Evolutionary conservation across 2,329 filamentous ascomycete species (phyloP), one percentile per base, ranked within the genome.

Genomic region (Aureobasidium musti): DNA sequence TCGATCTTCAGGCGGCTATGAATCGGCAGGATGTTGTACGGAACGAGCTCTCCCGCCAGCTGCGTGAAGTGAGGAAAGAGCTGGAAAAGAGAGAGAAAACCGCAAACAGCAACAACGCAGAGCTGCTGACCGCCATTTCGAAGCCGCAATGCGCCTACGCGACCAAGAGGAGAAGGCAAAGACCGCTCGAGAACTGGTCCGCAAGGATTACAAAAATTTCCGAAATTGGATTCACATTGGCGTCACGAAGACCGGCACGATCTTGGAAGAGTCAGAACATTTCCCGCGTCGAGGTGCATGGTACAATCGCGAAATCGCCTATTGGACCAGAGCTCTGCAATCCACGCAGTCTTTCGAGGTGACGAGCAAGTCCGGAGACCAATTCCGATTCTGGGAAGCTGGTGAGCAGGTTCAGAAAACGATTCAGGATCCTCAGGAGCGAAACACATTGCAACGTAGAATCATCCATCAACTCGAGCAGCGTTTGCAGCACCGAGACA

Each of bases 101-200:
- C 6, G 2, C 26, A 64, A 23, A 19, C 47, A 64, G 61, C 19
- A 13, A 39, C 50, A 39, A 6, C 33, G 60, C 47, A 33, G 47
- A 3, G 21, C 33, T 74, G 74, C 11, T 70, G 70, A 47, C 72
- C 73, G 73, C 73, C 74, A 23, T 45, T 66, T 61, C 28, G 33
- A 66, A 11, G 41, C 23, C n/a, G 13, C 28, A 17, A 21, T 45
- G 30, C 49, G 72, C 80, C 21, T 78, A 79, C 53, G 33, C 52
- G 19, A 41, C 14, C 13, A 53, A 45, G 39, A 26, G 33, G 35
- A 52, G 19, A 65, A 63, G 21, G 37, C 26, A 41, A 61, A 52
- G 6, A 43, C 21, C 66, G 70, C 39, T 59, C 69, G 43, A 67
- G 70, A 26, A 67, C 60, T 5, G 57, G 5, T 28, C n/a, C 59